These are phyloP conservation scores for Cordyceps cateniannulata DNA, from an alignment of 2,329 filamentous ascomycete species.

Conservation along the genomic window DNA sequence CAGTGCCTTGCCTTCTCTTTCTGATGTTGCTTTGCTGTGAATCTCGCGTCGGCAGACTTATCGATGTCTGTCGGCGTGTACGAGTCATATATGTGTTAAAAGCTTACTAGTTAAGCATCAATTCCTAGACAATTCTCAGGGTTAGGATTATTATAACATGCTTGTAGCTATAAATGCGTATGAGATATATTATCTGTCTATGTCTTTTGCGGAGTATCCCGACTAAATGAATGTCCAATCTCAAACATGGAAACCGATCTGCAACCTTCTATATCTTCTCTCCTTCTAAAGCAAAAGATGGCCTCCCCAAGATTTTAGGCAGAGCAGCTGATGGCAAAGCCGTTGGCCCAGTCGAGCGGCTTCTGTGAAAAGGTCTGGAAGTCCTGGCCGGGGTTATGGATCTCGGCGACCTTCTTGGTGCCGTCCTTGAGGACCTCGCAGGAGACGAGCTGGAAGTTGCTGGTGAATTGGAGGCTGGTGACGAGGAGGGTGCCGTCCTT, in stretches of 20 bases:
- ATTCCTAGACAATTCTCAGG: background rate
- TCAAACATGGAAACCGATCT: background rate
- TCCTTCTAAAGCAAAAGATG: background rate
- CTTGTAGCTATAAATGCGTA: background rate
- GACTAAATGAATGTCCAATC: background rate
- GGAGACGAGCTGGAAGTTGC: slow-evolving; percentile 1
- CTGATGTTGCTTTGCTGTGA: background rate
- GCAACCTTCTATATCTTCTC: background rate
- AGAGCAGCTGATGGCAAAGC: background rate
- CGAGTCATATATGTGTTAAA: background rate
- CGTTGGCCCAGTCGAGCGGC: slow-evolving; percentile 1
- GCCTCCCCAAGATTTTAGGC: background rate
- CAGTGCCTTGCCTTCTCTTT: background rate
- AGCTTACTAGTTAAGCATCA: background rate
- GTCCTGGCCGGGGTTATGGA: background rate
- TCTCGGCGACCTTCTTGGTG: slow-evolving; percentile 7
- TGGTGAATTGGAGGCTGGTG: slow-evolving; percentile 6
- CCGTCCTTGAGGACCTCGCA: slow-evolving; percentile 3
- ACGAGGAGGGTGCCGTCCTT: slow-evolving; percentile 2
- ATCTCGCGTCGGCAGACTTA: background rate
- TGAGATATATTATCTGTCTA: background rate
- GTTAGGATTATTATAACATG: background rate
- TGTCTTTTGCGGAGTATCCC: background rate
- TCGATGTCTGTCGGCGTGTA: background rate
- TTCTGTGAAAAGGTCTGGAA: slow-evolving; percentile 4